Evolutionary conservation across 176 grass and related monocot genomes (phyloP).

Genomic region (Hsuehochloa calcarea): DNA sequence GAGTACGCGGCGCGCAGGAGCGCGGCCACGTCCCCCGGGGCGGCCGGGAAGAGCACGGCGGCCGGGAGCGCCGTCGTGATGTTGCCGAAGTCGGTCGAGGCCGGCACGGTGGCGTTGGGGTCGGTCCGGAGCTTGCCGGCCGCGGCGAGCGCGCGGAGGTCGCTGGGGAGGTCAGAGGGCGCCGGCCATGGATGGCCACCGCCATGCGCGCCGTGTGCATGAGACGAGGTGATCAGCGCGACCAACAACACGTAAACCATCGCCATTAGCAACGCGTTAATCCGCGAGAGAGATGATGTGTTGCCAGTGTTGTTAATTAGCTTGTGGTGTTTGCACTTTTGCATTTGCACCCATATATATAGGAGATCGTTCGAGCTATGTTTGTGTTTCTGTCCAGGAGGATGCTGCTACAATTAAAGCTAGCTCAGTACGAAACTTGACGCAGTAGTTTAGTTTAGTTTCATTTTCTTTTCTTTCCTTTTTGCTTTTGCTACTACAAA

Average conservation of each 20-base stretch:
- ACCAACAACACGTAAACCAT: constrained; percentile 22
- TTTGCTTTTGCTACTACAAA: too few relatives aligned
- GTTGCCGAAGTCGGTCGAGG: constrained; percentile 77
- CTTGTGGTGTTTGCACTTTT: constrained; percentile 19
- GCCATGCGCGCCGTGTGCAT: neutral
- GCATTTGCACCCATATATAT: neutral
- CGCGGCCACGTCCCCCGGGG: constrained; percentile 43
- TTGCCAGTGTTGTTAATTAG: constrained; percentile 24
- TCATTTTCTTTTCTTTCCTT: too few relatives aligned
- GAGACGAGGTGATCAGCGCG: constrained; percentile 13
- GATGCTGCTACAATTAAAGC: neutral
- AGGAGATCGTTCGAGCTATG: neutral
- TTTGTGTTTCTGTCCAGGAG: neutral
- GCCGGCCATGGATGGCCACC: neutral
- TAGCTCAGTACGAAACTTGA: neutral
- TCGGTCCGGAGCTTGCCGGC: constrained; percentile 47
- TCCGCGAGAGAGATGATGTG: neutral
- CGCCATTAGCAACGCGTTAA: constrained; percentile 39
- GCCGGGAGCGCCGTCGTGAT: constrained; percentile 49
- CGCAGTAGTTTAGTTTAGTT: neutral
- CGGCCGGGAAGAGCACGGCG: constrained; percentile 59
- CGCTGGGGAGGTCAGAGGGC: constrained; percentile 10
- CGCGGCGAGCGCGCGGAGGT: constrained; percentile 38
- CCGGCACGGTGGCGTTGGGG: constrained; percentile 38
- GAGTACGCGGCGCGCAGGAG: constrained; percentile 52